Evolutionary conservation across 352 stramenopile genomes (phyloP), one percentile per base, ranked within the genome.

Genomic region (Thalassiosira hispida): DNA sequence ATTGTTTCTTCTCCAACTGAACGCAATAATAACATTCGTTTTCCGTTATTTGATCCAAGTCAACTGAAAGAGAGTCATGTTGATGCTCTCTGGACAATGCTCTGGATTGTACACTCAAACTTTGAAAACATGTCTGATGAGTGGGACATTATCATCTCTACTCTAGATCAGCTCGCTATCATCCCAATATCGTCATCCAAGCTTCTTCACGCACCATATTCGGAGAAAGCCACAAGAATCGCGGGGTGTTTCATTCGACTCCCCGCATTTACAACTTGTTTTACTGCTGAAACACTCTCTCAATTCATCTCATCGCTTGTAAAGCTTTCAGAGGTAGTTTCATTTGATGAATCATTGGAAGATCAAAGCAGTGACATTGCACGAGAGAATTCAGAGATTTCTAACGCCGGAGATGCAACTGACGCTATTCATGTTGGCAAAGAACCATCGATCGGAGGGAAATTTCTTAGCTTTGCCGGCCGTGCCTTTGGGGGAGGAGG

Each of bases 401-500:
- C 63, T 25, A 44, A 56, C 63, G 27, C 47, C 16, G 40, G 38
- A 8, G 71, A 83, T 61, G 40, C 12, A 42, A 42, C 27, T 31
- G 57, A 80, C 27, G 35, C 52, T 51, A 27, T 9, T 55, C 2
- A 64, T 70, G 31, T 46, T 61, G 33, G 27, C 5, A 83, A 60
- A 79, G 73, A 83, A 64, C 57, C 71, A 61, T 85, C 77, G 0
- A 90, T 93, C 33, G 77, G 87, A 22, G 83, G 84, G 56, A 93
- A 91, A 69, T 75, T 94, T 9, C 89, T 94, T 9, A 91, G 68
- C 55, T 90, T 93, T 72, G 89, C 87, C 29, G 90, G 87, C 1
- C 72, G 86, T 72, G 86, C 86, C 20, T 91, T 94, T 66, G 86
- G 86, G 49, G 85, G 86, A 53, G 85, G 84, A 63, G 73, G 65